These are phyloP conservation scores for Paramyrothecium roridum DNA, from an alignment of 2,329 filamentous ascomycete species.

Conservation along the genomic window DNA sequence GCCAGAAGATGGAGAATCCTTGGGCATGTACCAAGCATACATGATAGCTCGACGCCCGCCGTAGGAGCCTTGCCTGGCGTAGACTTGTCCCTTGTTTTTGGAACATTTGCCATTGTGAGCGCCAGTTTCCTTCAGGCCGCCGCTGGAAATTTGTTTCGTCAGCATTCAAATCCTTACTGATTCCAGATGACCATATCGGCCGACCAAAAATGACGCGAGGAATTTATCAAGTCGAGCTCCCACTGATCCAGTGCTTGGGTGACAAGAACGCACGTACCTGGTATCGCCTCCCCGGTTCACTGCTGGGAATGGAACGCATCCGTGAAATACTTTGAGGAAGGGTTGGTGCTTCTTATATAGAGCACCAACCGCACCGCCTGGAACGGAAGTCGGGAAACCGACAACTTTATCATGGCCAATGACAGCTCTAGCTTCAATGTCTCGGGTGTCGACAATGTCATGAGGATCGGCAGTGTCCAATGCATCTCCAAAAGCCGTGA, in stretches of 20 bases:
- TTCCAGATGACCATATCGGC: neutral
- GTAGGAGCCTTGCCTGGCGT: conserved; percentile 26
- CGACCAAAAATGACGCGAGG: too few species aligned
- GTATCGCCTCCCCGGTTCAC: conserved; percentile 55
- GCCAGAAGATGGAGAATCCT: conserved; percentile 33
- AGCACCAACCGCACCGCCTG: conserved; percentile 15
- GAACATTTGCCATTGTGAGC: conserved; percentile 23
- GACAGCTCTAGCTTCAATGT: conserved; percentile 9
- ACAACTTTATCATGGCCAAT: conserved; percentile 21
- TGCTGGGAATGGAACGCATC: conserved; percentile 61
- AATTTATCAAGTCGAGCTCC: too few species aligned
- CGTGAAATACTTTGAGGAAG: conserved; percentile 43
- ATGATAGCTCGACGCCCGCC: conserved; percentile 31
- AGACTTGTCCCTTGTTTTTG: conserved; percentile 32
- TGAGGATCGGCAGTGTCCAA: too few species aligned
- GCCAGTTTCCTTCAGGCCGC: conserved; percentile 28
- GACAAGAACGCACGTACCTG: conserved; percentile 36
- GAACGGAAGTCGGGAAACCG: conserved; percentile 19
- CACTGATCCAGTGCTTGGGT: neutral
- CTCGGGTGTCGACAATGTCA: neutral
- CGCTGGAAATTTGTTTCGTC: conserved; percentile 16
- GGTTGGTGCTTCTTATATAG: conserved; percentile 26
- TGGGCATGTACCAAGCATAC: conserved; percentile 44
- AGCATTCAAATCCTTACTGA: neutral
- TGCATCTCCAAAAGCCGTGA: neutral